Base-by-base conservation (phyloP, 805 yeast genomes). In the Candida andamanensis region DNA sequence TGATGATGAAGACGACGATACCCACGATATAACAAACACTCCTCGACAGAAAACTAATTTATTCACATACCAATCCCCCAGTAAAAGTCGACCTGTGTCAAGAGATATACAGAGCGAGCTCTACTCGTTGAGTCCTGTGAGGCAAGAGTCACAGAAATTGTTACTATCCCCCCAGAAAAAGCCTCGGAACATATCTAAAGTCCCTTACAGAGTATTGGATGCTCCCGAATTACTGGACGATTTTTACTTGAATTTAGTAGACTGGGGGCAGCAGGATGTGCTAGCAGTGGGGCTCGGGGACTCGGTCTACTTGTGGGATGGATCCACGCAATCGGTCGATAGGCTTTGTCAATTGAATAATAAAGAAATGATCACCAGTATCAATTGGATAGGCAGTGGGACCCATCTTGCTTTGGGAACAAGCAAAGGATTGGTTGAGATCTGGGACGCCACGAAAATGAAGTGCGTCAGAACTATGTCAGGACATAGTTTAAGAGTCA, bases 151-250 rank as follows among this genome's bases (percentile, higher is more conserved):
- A 2, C 95, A 89, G 46, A 72, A 76, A 45, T 58, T 89, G 16
- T 63, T 92, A 26, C 59, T 89, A 30, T 80, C 90, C 2, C 97
- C 97, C 0, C 80, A 82, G 36, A 85, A 80, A 56, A 81, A 77
- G 48, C 76, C 82, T 2, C 63, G 98, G 27, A 72, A 74, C 18
- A 84, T 92, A 14, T 69, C 92, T 3, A 85, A 83, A 49, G 85
- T 87, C 1, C 97, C 98, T 0, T 87, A 82, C 50, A 70, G 95
- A 35, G 97, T 90, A 4, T 69, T 90, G 26, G 98, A 90, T 60
- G 98, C 98, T 0, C 98, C 97, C 0, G 95, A 86, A 29, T 64
- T 92, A 15, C 86, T 86, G 5, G 97, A 92, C 54, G 97, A 90
- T 53, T 90, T 89, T 51, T 90, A 90, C 53, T 69, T 87, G 30